Evolutionary conservation across 2,329 filamentous ascomycete species (phyloP), one percentile per base, ranked within the genome.

Genomic region (Hymenoscyphus albidus): DNA sequence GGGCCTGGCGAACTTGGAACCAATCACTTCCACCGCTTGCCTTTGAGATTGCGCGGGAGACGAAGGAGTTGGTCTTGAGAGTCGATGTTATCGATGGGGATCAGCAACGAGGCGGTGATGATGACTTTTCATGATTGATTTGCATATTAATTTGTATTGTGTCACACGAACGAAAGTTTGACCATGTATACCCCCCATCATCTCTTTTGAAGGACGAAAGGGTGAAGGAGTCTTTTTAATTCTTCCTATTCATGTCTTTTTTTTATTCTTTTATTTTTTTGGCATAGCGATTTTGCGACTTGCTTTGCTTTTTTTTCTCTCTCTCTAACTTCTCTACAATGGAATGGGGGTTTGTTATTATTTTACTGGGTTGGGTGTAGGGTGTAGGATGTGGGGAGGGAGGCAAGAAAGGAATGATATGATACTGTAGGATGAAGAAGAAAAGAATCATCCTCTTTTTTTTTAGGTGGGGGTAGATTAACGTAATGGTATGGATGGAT

Each of bases 21-120:
- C 87, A 89, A 75, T 88, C 85, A 35, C 79, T 96, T 60, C 91
- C 91, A 12, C 91, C 91, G 1, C 87, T 95, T 70, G 91, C 91
- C n/a, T 96, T 96, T 77, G 90, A 92, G 77, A 89, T 94, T 74
- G 92, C 90, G 6, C 83, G 90, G 65, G 90, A 93, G 77, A 90
- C 89, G 61, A 95, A 94, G 80, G 91, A 91, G 74, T 79, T 92
- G 65, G 84, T 86, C 12, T 76, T 81, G 31, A 76, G 79, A 40
- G 76, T 83, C 39, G 81, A 83, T 66, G 63, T 70, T 16, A 71
- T 75, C 61, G 72, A 74, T 58, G 70, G 67, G 2, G 71, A 72
- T 38, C 64, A 57, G 18, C 57, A 67, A 42, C 61, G 63, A 40
- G 66, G 61, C 12, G 70, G 64, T 54, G 71, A 70, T 54, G 73